Percentiles rank a stretch among this genome's conserved stretches.
These are phyloP conservation scores for Sindora glabra DNA, from an alignment of 306 rosid genomes.

Conservation along the genomic window DNA sequence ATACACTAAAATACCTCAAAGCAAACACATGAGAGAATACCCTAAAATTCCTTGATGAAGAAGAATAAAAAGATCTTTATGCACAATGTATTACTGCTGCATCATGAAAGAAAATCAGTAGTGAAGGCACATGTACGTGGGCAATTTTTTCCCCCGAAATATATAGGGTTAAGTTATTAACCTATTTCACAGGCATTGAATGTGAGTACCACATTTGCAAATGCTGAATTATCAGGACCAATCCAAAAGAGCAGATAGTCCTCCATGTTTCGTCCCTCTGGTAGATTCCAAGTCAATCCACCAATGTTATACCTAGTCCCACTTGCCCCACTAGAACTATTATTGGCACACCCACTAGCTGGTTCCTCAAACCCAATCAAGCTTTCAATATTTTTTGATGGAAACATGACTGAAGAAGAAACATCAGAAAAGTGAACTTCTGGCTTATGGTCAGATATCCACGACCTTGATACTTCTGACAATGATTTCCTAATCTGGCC, in stretches of 20 bases:
- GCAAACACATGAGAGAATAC: neutral
- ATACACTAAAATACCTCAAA: too few relatives aligned
- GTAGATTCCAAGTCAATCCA: slow-evolving; percentile 72
- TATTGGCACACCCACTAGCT: slow-evolving; percentile 8
- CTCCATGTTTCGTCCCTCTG: slow-evolving; percentile 54
- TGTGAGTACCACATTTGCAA: slow-evolving; percentile 72
- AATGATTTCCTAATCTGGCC: slow-evolving; percentile 37
- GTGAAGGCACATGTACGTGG: neutral
- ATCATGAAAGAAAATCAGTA: slow-evolving; percentile 2
- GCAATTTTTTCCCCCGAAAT: neutral
- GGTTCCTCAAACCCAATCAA: slow-evolving; percentile 26
- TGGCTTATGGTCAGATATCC: slow-evolving; percentile 11
- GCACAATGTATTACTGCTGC: neutral
- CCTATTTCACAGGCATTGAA: slow-evolving; percentile 87
- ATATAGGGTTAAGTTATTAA: slow-evolving; percentile 14
- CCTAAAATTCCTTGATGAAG: neutral
- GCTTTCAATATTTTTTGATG: slow-evolving; percentile 34
- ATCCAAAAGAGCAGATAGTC: slow-evolving; percentile 77
- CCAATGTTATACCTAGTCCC: slow-evolving; percentile 43
- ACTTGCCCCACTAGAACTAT: slow-evolving; percentile 18
- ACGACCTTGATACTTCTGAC: slow-evolving; percentile 22
- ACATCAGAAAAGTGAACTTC: slow-evolving; percentile 59
- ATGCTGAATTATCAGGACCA: slow-evolving; percentile 74
- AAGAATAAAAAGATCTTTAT: neutral
- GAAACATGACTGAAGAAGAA: slow-evolving; percentile 48